A percentile compares a stretch with the other conserved stretches of the same genome.
Conservation (phyloP, 306 rosid genomes). For the Nissolia schottii region DNA sequence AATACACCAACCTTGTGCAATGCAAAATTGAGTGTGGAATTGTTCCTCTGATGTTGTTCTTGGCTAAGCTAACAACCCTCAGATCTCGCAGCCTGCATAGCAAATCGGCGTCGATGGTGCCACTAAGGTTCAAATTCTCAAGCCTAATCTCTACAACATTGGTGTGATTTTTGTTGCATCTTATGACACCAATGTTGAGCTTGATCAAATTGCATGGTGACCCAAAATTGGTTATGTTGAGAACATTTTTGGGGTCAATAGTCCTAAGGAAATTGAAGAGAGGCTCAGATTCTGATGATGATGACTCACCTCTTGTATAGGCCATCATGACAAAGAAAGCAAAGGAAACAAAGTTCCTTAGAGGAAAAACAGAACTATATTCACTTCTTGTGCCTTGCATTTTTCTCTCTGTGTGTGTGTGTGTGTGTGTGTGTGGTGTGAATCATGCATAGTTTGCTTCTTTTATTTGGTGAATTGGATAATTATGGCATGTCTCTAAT, state of each 20-base stretch:
- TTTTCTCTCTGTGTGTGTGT: neutral
- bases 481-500: slow-evolving; percentile 33
- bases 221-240: slow-evolving; percentile 14
- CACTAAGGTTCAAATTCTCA: slow-evolving; percentile 34
- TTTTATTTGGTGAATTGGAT: slow-evolving; percentile 20
- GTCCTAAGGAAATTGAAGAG: slow-evolving; percentile 30
- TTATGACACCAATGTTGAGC: slow-evolving; percentile 13
- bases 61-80: slow-evolving; percentile 35
- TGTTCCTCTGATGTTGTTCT: slow-evolving; percentile 30
- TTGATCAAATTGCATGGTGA: slow-evolving; percentile 31
- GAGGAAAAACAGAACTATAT: slow-evolving; percentile 13
- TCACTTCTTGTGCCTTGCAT: neutral
- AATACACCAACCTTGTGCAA: slow-evolving; percentile 45
- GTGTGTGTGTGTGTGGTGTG: neutral
- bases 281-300: slow-evolving; percentile 31
- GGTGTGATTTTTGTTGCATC: slow-evolving; percentile 27
- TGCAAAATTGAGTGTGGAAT: slow-evolving; percentile 36
- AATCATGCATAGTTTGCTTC: neutral
- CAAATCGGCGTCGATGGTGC: slow-evolving; percentile 29
- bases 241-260: slow-evolving; percentile 35
- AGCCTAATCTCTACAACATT: slow-evolving; percentile 23
- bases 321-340: slow-evolving; percentile 6
- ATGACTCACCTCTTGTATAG: slow-evolving; percentile 27
- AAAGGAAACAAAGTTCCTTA: neutral
- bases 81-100: slow-evolving; percentile 29